phyloP scores from a whole-genome alignment of 2,329 filamentous ascomycete genomes.

The Chalaropsis ovoidea region DNA sequence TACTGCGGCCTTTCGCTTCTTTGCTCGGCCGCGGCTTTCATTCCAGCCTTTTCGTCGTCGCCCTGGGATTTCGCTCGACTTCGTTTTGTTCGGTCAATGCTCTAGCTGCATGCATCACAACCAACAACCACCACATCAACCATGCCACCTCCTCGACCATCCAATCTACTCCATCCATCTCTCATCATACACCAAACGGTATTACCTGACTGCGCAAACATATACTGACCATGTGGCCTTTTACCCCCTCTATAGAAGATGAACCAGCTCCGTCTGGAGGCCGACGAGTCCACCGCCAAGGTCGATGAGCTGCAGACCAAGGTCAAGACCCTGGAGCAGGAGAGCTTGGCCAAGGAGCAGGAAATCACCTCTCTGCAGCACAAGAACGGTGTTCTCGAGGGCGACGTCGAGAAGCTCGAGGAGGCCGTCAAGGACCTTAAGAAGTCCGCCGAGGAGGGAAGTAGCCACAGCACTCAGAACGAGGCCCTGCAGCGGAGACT shows the following conservation, averaged over 20 bases:
- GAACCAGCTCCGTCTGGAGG: conserved; percentile 86
- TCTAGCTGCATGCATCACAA: neutral
- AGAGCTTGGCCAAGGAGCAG: conserved; percentile 93
- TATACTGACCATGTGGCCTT: conserved; percentile 16
- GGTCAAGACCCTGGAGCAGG: conserved; percentile 85
- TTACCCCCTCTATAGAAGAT: conserved; percentile 58
- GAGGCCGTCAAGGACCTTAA: conserved; percentile 73
- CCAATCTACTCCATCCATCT: neutral
- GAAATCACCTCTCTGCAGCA: conserved; percentile 93
- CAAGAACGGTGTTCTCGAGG: conserved; percentile 86
- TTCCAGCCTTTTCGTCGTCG: neutral
- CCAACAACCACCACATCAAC: neutral
- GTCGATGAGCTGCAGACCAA: conserved; percentile 78
- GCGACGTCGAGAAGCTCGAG: conserved; percentile 89
- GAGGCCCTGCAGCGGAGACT: conserved; percentile 85
- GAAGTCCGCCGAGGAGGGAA: conserved; percentile 72
- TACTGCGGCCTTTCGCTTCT: neutral
- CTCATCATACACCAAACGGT: neutral
- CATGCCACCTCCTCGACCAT: neutral
- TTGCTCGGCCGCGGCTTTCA: neutral
- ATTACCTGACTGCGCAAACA: neutral
- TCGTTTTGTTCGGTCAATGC: neutral
- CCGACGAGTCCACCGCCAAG: conserved; percentile 71
- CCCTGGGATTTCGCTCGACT: neutral
- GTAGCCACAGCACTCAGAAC: conserved; percentile 74